Evolutionary conservation across 148 eudicot genomes (phyloP).

Genomic region (Rhododendron molle): DNA sequence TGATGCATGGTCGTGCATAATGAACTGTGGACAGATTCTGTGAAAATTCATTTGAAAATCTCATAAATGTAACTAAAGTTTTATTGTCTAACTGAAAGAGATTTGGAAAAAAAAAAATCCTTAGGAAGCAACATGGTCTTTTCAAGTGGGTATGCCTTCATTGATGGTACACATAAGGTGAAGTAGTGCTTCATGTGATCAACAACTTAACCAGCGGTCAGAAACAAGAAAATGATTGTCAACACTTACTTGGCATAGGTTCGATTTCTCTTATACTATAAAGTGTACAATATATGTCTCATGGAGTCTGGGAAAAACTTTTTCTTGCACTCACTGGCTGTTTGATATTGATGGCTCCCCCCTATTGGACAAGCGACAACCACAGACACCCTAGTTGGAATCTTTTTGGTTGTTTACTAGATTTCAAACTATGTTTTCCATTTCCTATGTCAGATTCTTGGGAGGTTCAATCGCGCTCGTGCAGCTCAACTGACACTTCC

Average conservation of each 20-base stretch:
- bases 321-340: background rate
- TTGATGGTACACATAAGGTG: background rate
- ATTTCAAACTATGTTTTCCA: conserved; percentile 1
- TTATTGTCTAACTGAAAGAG: background rate
- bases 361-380: background rate
- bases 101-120: background rate
- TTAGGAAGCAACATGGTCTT: background rate
- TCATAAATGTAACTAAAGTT: background rate
- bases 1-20: background rate
- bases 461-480: conserved; percentile 86
- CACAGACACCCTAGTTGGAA: background rate
- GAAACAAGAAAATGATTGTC: background rate
- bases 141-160: background rate
- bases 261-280: background rate
- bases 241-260: background rate
- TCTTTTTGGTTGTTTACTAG: background rate
- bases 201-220: background rate
- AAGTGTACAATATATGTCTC: background rate
- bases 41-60: background rate
- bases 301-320: background rate
- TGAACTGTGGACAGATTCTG: background rate
- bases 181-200: background rate
- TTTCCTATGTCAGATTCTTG: conserved; percentile 50
- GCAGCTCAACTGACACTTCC: conserved; percentile 77
- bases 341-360: background rate